Conservation (phyloP, 2,329 filamentous ascomycete species). For the Colletotrichum aenigma region DNA sequence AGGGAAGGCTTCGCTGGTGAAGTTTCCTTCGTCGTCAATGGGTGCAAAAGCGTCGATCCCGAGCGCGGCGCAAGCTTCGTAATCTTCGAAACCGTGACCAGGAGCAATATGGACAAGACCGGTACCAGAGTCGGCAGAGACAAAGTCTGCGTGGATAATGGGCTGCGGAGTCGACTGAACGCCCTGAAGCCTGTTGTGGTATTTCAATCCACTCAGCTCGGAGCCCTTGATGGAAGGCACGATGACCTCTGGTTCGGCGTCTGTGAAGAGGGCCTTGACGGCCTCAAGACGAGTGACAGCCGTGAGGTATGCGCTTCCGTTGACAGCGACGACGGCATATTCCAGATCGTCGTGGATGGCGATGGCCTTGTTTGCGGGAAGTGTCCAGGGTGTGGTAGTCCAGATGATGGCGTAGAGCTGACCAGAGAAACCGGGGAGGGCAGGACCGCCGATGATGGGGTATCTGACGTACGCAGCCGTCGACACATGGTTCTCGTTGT, state of each 20-base stretch:
- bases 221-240: constrained; percentile 65
- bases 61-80: constrained; percentile 75
- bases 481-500: constrained; percentile 75
- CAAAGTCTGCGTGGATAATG: constrained; percentile 85
- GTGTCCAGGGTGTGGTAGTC: constrained; percentile 98
- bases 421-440: constrained; percentile 44
- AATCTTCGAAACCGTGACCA: constrained; percentile 96
- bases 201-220: constrained; percentile 68
- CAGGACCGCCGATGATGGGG: constrained; percentile 60
- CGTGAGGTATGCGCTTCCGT: constrained; percentile 68
- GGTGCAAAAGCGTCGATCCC: constrained; percentile 81
- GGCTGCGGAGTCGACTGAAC: constrained; percentile 62
- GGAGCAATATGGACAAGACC: constrained; percentile 95
- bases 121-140: constrained; percentile 87
- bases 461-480: constrained; percentile 82
- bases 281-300: constrained; percentile 73
- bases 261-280: constrained; percentile 55
- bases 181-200: constrained; percentile 73
- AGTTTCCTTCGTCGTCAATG: constrained; percentile 80
- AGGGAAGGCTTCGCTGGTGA: constrained; percentile 80
- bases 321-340: constrained; percentile 71
- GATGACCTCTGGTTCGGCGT: constrained; percentile 49
- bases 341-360: constrained; percentile 77
- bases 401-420: constrained; percentile 85
- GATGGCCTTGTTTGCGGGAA: constrained; percentile 91